Evolutionary conservation across 2,329 filamentous ascomycete genomes (phyloP), one percentile per base, ranked within the genome.

Genomic region (Epichloe hybrida): DNA sequence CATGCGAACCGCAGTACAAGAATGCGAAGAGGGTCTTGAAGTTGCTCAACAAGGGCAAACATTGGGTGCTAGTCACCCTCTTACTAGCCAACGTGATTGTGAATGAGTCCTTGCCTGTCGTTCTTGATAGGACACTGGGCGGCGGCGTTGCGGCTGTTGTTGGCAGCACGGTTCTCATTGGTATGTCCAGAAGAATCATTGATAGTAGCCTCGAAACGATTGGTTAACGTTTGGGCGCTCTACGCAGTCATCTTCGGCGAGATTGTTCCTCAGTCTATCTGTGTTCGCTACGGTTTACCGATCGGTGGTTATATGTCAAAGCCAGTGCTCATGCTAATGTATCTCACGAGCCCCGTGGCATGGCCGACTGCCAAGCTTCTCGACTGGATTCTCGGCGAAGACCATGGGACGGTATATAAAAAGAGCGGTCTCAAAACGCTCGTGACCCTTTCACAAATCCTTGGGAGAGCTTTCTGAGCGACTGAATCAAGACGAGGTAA

Each of bases 361-460:
- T 98, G 88, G 84, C 93, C 93, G 2, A 94, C 88, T 6, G 93
- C 93, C 21, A 95, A 97, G 69, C 79, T 98, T 20, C 85, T 98
- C 60, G 93, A 98, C 69, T 88, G 81, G 70, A 77, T 96, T 8
- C 80, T 98, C 3, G 93, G 93, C 54, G 86, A 95, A 68, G 91
- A 97, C 62, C 91, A 97, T 64, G 91, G 91, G 49, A 96, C 90
- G 1, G 83, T 91, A 42, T 98, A 98, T 79, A 97, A 97, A 71
- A 98, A 97, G 73, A 91, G 89, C 54, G 93, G 93, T 0, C 71
- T 98, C 59, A 98, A 98, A 73, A 97, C 93, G 0, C 75, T 98
- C 34, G 93, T 98, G 31, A 95, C 89, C 0, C 75, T 98, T 98
- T 15, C 93, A 98, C 72, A 89, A 94, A 68, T 94, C 87, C 2